Conservation (phyloP, 2,329 filamentous ascomycete genomes). For the Arthrinium phaeospermum region DNA sequence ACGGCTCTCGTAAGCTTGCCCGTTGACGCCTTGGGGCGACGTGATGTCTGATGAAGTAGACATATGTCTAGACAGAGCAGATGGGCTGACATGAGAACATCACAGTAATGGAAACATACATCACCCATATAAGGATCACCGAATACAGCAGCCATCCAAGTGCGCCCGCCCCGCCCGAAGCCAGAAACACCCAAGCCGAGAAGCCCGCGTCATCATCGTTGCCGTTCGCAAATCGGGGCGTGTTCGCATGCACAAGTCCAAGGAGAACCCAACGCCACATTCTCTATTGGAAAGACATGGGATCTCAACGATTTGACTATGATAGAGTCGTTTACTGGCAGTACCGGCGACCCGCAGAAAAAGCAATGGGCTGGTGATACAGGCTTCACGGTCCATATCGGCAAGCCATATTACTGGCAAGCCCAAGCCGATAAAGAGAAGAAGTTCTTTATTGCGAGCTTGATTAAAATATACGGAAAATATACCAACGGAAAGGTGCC, state of each 20-base stretch:
- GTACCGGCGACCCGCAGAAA: constrained; percentile 61
- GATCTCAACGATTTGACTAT: constrained; percentile 86
- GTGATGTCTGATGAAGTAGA: not conserved
- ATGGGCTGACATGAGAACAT: constrained; percentile 18
- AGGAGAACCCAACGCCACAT: constrained; percentile 93
- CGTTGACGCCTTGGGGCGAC: constrained; percentile 23
- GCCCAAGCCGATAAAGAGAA: constrained; percentile 94
- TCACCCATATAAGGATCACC: constrained; percentile 91
- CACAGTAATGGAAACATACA: constrained; percentile 87
- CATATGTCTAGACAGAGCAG: not conserved
- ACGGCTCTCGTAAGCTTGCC: constrained; percentile 76
- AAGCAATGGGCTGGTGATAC: constrained; percentile 81
- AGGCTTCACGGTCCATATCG: constrained; percentile 86
- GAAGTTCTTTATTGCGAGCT: constrained; percentile 95
- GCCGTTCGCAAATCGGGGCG: constrained; percentile 90
- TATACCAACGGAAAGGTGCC: constrained; percentile 89
- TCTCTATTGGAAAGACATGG: constrained; percentile 99
- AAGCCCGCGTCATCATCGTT: constrained; percentile 91
- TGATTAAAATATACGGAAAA: constrained; percentile 96
- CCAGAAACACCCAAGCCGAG: constrained; percentile 72
- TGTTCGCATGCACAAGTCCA: constrained; percentile 94
- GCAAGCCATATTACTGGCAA: constrained; percentile 97
- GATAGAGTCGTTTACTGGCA: constrained; percentile 80
- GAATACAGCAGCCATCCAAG: constrained; percentile 88
- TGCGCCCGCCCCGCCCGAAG: constrained; percentile 80